Evolutionary conservation across 495 filamentous ascomycete genomes (phyloP), one percentile per base, ranked within the genome.

Genomic region (Trichocladium antarcticum): DNA sequence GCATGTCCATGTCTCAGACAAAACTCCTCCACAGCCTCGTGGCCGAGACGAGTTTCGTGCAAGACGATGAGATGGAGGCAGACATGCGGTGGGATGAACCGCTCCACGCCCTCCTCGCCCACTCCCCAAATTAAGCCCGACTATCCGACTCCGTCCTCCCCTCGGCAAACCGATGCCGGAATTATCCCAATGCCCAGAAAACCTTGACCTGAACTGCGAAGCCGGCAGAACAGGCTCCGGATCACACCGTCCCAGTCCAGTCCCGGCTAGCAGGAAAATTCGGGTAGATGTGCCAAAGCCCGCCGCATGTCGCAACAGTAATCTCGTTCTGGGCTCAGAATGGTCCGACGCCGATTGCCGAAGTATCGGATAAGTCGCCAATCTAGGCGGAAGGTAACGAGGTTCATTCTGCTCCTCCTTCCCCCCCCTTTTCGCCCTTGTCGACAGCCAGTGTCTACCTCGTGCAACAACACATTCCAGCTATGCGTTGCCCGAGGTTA

Each of bases 381-480:
- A n/a, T n/a, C n/a, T n/a, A n/a, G n/a, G n/a, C n/a, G n/a, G n/a
- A n/a, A n/a, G n/a, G n/a, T n/a, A n/a, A n/a, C n/a, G n/a, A n/a
- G n/a, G n/a, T 27, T 31, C 15, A n/a, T 32, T 39, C 37, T 24
- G 14, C 36, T 27, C 24, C 34, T 22, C 8, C 14, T 24, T 35
- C 51, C 45, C 44, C 24, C 49, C 49, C 32, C 46, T 36, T 57
- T 47, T 62, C 56, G 59, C 53, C 62, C 49, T 59, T 66, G 54
- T 63, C 62, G 67, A 69, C 70, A 72, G 57, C 67, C 67, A 68
- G 69, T 68, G 69, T 65, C 64, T 57, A 64, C 68, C 61, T 54
- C 48, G n/a, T n/a, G n/a, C n/a, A 53, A 58, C 35, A 54, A 59
- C 51, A 46, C 59, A 69, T 67, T 55, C 57, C 70, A 51, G 63